Percentiles rank a stretch among this genome's conserved stretches.
phyloP scores from a whole-genome alignment of 1,139 yeast species.

The Pichia sp. region DNA sequence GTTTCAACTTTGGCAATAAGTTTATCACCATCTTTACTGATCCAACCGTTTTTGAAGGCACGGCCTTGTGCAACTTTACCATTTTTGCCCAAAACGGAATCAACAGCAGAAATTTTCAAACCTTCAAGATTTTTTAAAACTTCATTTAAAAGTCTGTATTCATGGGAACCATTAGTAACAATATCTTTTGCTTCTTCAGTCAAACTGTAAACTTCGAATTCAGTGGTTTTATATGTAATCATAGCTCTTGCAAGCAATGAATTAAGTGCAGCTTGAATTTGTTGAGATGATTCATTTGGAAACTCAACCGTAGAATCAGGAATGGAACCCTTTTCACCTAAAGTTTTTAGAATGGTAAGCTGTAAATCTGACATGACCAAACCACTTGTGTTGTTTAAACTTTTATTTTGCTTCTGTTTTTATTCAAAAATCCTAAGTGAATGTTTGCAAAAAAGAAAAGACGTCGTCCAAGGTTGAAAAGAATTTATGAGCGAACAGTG shows the following conservation, averaged over 20 bases:
- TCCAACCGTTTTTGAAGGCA: slow-evolving; percentile 99
- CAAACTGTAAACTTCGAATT: slow-evolving; percentile 68
- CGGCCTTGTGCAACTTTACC: slow-evolving; percentile 95
- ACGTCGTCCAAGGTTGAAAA: too few species aligned
- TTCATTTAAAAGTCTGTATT: slow-evolving; percentile 70
- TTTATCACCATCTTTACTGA: slow-evolving; percentile 75
- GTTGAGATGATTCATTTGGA: slow-evolving; percentile 47
- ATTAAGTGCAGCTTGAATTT: slow-evolving; percentile 69
- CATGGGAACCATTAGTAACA: slow-evolving; percentile 80
- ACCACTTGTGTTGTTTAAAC: neutral
- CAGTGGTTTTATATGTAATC: slow-evolving; percentile 69
- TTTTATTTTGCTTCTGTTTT: neutral
- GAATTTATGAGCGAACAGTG: neutral
- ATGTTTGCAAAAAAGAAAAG: too few species aligned
- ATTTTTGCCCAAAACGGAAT: slow-evolving; percentile 65
- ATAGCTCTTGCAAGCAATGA: slow-evolving; percentile 82
- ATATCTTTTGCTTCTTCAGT: slow-evolving; percentile 82
- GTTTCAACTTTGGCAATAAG: slow-evolving; percentile 49
- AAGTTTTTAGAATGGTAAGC: slow-evolving; percentile 50
- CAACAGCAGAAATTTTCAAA: slow-evolving; percentile 76
- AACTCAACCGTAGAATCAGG: slow-evolving; percentile 57
- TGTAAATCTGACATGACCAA: slow-evolving; percentile 60
- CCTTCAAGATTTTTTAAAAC: slow-evolving; percentile 73
- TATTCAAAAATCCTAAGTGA: too few species aligned
- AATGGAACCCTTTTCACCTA: slow-evolving; percentile 54